Conservation (phyloP, 129 eudicot species). For the Erigeron canadensis region DNA sequence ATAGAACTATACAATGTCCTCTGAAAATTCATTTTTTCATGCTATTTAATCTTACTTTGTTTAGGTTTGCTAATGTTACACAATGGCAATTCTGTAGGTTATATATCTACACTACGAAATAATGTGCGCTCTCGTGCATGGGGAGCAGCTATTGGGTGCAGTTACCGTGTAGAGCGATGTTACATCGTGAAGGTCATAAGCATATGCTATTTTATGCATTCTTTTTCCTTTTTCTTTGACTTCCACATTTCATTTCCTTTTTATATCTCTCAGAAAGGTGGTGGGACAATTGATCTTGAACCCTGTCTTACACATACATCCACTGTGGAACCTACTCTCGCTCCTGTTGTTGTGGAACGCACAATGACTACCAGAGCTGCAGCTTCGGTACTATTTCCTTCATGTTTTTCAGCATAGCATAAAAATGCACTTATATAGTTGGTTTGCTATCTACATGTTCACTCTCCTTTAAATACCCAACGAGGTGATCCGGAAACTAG, state of each 20-base stretch:
- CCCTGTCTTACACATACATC: conserved; percentile 94
- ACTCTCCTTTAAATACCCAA: no score
- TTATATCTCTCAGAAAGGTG: conserved; percentile 67
- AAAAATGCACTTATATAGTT: not conserved
- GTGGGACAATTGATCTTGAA: conserved; percentile 83
- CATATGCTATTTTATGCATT: not conserved
- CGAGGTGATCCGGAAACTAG: no score
- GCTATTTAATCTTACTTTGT: conserved; percentile 3
- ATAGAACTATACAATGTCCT: not conserved
- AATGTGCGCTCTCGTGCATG: conserved; percentile 99
- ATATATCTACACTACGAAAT: conserved; percentile 84
- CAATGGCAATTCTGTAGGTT: conserved; percentile 46
- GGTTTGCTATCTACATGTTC: not conserved
- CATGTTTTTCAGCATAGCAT: conserved; percentile 15
- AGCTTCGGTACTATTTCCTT: conserved; percentile 78
- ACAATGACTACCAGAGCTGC: conserved; percentile 99
- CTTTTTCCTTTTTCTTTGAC: not conserved
- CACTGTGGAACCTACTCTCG: conserved; percentile 97
- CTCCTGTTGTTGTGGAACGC: conserved; percentile 95
- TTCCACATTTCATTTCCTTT: not conserved
- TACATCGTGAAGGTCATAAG: conserved; percentile 70
- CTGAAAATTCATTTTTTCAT: not conserved
- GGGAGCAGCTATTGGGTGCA: conserved; percentile 98
- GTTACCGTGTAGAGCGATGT: conserved; percentile 88
- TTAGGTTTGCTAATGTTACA: not conserved